A percentile compares a stretch with the other conserved stretches of the same genome.
Conservation (phyloP, 768 basidiomycete genomes). For the Lactarius sanguifluus region DNA sequence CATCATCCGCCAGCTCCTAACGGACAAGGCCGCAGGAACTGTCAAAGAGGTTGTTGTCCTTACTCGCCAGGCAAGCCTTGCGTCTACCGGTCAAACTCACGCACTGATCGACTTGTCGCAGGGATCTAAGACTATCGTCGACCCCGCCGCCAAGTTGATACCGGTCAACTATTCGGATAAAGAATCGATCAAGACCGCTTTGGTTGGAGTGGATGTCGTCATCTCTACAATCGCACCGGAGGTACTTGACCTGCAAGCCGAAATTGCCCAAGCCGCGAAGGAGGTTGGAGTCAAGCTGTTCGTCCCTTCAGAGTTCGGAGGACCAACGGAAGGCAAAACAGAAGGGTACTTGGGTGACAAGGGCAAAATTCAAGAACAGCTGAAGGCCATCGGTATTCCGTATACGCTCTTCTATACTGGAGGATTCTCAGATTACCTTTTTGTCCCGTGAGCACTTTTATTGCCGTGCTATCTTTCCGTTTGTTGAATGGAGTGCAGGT, state of each 20-base stretch:
- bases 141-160: slow-evolving; percentile 12
- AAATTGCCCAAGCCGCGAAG: slow-evolving; percentile 30
- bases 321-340: slow-evolving; percentile 19
- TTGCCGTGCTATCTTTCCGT: not conserved
- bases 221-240: slow-evolving; percentile 17
- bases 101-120: not conserved
- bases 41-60: slow-evolving; percentile 22
- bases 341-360: slow-evolving; percentile 7
- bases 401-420: slow-evolving; percentile 24
- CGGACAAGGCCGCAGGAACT: slow-evolving; percentile 15
- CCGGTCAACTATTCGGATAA: slow-evolving; percentile 18
- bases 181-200: slow-evolving; percentile 11
- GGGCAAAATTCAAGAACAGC: not conserved
- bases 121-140: not conserved
- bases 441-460: slow-evolving; percentile 6
- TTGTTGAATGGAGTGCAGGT: slow-evolving; percentile 6
- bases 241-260: slow-evolving; percentile 22
- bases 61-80: slow-evolving; percentile 15
- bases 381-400: slow-evolving; percentile 19
- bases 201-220: slow-evolving; percentile 18
- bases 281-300: slow-evolving; percentile 34
- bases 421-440: slow-evolving; percentile 15
- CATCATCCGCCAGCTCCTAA: slow-evolving; percentile 26
- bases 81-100: not conserved
- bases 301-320: slow-evolving; percentile 36